A percentile compares a stretch with the other conserved stretches of the same genome.
These are phyloP conservation scores for Colletotrichum melonis DNA, from an alignment of 2,329 filamentous ascomycete genomes.

Conservation along the genomic window DNA sequence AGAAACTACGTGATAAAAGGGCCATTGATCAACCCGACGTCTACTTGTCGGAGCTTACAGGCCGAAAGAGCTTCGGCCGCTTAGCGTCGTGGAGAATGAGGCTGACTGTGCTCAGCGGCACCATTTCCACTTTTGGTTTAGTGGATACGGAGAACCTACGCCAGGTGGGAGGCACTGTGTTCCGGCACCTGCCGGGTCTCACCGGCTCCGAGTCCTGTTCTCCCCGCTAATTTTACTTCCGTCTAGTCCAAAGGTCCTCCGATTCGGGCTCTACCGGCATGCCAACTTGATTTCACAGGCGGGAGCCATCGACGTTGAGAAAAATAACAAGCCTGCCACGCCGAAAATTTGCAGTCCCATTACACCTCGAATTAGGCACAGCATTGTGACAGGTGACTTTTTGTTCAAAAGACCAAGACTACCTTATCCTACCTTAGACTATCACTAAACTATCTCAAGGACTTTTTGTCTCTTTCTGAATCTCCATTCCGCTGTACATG, in stretches of 20 bases:
- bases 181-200: background rate
- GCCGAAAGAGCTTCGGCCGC: background rate
- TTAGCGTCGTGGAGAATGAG: slow-evolving; percentile 6
- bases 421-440: background rate
- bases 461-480: background rate
- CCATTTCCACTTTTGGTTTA: slow-evolving; percentile 2
- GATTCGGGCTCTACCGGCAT: background rate
- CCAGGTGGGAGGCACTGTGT: background rate
- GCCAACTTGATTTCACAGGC: background rate
- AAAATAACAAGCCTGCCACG: background rate
- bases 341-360: background rate
- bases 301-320: background rate
- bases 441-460: background rate
- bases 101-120: slow-evolving; percentile 1
- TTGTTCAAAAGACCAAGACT: background rate
- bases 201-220: background rate
- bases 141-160: background rate
- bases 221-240: background rate
- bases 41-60: background rate
- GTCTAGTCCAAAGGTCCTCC: background rate
- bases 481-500: background rate
- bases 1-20: background rate
- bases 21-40: background rate
- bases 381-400: background rate
- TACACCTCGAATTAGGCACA: background rate